These are phyloP conservation scores for Arthroderma uncinatum DNA, from an alignment of 2,329 filamentous ascomycete species.

Conservation along the genomic window DNA sequence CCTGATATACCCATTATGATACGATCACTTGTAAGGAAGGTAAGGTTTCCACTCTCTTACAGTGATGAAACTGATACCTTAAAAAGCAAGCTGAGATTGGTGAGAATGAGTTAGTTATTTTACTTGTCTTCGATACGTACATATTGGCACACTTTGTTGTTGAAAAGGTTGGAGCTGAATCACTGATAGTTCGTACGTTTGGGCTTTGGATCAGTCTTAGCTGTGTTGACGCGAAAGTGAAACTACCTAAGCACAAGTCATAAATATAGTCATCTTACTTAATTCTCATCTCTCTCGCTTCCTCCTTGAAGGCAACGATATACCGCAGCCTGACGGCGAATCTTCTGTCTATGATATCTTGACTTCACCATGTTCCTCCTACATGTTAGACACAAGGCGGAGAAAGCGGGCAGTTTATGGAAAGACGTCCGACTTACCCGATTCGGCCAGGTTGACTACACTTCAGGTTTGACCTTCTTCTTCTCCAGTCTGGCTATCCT, in stretches of 20 bases:
- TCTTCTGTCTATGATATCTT: too few species aligned
- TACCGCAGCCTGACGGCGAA: not conserved
- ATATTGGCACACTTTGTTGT: not conserved
- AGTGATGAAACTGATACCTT: not conserved
- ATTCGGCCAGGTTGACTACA: not conserved
- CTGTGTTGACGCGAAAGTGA: not conserved
- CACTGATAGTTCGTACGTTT: not conserved
- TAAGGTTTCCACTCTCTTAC: not conserved
- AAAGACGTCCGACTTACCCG: not conserved
- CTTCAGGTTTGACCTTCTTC: not conserved
- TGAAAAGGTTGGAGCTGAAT: not conserved
- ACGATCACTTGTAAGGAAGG: not conserved
- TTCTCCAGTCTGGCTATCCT: not conserved
- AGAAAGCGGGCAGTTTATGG: not conserved
- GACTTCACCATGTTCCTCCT: not conserved
- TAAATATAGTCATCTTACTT: not conserved
- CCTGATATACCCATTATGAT: conserved; percentile 1
- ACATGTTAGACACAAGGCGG: not conserved
- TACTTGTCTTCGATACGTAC: not conserved
- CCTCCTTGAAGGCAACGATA: not conserved
- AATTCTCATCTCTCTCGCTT: not conserved
- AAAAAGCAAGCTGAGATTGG: not conserved
- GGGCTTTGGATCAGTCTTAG: not conserved
- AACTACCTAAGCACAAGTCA: not conserved
- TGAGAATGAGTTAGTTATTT: not conserved